A percentile compares a stretch with the other conserved stretches of the same genome.
Evolutionary conservation across 31 red algal genomes (phyloP).

Genomic region (Pterothamnion heteromorphum): DNA sequence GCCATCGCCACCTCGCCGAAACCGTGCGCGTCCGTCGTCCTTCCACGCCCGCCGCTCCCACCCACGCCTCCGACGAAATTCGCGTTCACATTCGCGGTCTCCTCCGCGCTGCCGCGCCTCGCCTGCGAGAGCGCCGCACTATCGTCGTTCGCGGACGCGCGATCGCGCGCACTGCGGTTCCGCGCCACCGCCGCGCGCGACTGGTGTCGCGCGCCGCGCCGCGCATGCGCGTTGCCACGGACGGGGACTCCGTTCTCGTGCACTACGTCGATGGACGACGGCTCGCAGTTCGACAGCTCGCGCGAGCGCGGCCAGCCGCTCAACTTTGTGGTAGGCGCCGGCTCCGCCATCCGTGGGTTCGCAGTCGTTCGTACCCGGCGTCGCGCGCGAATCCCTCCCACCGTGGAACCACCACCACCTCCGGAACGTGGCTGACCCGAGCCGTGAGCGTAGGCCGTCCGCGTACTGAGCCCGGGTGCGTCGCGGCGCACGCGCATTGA

Average conservation of each 20-base stretch:
- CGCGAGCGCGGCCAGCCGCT: conserved; percentile 62
- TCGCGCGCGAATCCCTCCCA: neutral
- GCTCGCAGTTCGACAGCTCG: conserved; percentile 68
- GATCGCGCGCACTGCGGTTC: neutral
- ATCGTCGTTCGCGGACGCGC: neutral
- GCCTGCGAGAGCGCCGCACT: neutral
- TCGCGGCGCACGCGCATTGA: conserved; percentile 50
- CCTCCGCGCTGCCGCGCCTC: neutral
- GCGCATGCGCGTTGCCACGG: conserved; percentile 56
- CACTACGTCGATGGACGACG: conserved; percentile 95
- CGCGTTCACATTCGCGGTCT: neutral
- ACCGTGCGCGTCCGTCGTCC: neutral
- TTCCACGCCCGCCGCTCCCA: neutral
- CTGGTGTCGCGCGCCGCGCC: neutral
- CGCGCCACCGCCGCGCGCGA: neutral
- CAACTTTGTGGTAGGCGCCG: conserved; percentile 71
- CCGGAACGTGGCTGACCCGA: neutral
- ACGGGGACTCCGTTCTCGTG: conserved; percentile 79
- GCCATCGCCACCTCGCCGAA: neutral
- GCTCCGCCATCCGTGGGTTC: conserved; percentile 63
- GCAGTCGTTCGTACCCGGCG: conserved; percentile 50
- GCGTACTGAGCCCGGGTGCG: conserved; percentile 55
- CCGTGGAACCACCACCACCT: neutral
- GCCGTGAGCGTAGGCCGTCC: conserved; percentile 54
- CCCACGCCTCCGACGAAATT: neutral